Conservation (phyloP, 129 eudicot genomes). For the Apium graveolens region DNA sequence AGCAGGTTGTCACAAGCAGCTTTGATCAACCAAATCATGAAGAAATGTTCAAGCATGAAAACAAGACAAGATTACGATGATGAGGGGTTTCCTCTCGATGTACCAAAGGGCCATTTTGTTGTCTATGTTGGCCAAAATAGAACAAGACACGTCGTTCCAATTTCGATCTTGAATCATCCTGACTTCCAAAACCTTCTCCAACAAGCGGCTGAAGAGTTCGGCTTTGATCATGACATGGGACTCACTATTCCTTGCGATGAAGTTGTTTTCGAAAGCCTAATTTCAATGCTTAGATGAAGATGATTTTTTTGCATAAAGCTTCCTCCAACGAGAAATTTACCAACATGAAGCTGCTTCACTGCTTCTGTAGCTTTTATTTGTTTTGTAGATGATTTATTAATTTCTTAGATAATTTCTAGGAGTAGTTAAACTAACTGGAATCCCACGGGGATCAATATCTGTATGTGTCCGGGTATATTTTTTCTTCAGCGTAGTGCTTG, state of each 20-base stretch:
- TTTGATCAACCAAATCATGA: constrained; percentile 53
- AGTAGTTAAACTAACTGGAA: constrained; percentile 17
- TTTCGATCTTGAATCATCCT: constrained; percentile 42
- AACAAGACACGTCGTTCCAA: constrained; percentile 63
- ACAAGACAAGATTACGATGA: constrained; percentile 45
- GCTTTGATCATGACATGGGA: constrained; percentile 84
- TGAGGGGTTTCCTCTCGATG: constrained; percentile 59
- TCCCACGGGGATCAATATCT: constrained; percentile 16
- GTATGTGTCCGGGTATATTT: constrained; percentile 21
- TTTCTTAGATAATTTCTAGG: constrained; percentile 14
- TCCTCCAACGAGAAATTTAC: background rate
- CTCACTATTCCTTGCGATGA: constrained; percentile 83
- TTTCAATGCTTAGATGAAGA: constrained; percentile 33
- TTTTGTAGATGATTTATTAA: background rate
- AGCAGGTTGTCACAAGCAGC: constrained; percentile 64
- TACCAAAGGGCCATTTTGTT: constrained; percentile 81
- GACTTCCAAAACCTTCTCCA: constrained; percentile 60
- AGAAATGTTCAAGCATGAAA: constrained; percentile 68
- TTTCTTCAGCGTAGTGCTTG: constrained; percentile 33
- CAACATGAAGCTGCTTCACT: constrained; percentile 19
- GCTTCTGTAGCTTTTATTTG: background rate
- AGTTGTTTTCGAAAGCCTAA: constrained; percentile 48
- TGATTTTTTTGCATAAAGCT: background rate
- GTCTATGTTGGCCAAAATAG: constrained; percentile 71
- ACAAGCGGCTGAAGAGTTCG: constrained; percentile 80